Evolutionary conservation across 306 rosid genomes (phyloP), one percentile per base, ranked within the genome.

Genomic region (Lablab purpureus): DNA sequence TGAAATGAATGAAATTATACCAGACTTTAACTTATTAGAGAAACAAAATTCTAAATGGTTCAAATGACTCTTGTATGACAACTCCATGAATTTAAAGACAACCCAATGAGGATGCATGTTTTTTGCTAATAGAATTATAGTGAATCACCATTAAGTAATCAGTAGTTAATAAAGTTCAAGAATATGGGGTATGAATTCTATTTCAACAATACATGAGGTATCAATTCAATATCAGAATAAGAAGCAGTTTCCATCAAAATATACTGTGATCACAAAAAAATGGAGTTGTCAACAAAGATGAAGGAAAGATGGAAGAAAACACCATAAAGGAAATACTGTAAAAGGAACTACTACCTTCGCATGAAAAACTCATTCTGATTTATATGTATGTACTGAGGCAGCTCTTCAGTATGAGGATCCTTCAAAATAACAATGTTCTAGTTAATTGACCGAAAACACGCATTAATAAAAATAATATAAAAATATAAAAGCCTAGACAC

Each of bases 361-460:
- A 41, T 73, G 12, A 62, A 87, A 84, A 94, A 91, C 4, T 92
- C 99, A 80, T 94, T 94, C 81, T 92, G 90, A 30, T 55, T 67
- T 68, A 92, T 84, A 75, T 94, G 87, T 43, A 81, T 85, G 86
- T 85, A 92, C 28, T 73, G 84, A 54, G 95, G 97, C 67, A 68
- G 80, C 37, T 89, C 92, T 82, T 85, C 89, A 63, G 65, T 30
- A 36, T 55, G 19, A 82, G 79, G 86, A 80, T 90, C 97, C 91
- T 90, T 80, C 87, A 85, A 83, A 83, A 49, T 34, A 77, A 71
- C 43, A 83, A 60, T 60, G 10, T 34, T 52, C 58, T 64, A 27
- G 84, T 83, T 68, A 82, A n/a, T 68, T 67, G 54, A 41, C 54
- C 71, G 18, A 62, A 55, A 10, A 43, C 66, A 79, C 51, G 17